Evolutionary conservation across 352 stramenopile species (phyloP).

Genomic region (Pythium sukuiense): DNA sequence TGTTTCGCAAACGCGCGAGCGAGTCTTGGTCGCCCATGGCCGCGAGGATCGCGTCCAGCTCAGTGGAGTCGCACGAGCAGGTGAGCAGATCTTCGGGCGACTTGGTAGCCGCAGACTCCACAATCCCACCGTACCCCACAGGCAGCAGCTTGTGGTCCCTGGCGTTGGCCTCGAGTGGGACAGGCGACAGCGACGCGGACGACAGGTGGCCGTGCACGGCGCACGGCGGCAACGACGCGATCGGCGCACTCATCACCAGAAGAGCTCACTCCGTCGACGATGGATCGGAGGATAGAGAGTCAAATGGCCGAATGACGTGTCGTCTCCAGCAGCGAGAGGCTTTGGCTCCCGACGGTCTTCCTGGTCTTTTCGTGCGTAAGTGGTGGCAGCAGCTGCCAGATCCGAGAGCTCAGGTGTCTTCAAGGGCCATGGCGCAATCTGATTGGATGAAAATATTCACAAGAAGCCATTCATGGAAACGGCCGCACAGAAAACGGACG

Average conservation of each 20-base stretch:
- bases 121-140: background rate
- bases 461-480: background rate
- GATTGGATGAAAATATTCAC: background rate
- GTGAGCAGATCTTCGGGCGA: conserved; percentile 15
- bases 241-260: background rate
- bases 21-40: conserved; percentile 5
- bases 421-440: background rate
- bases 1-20: background rate
- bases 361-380: background rate
- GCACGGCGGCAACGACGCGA: background rate
- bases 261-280: background rate
- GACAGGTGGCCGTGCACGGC: background rate
- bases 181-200: background rate
- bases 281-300: background rate
- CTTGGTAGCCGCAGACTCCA: background rate
- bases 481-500: background rate
- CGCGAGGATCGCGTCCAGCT: conserved; percentile 21
- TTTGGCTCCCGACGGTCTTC: too few relatives aligned
- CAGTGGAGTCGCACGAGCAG: conserved; percentile 17
- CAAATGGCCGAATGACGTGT: background rate
- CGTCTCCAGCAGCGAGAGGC: background rate
- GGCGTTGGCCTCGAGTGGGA: background rate
- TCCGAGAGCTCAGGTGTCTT: background rate
- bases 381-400: background rate
- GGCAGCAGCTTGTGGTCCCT: background rate